Evolutionary conservation across 495 filamentous ascomycete genomes (phyloP).

Genomic region (Rhizodiscina lignyota): DNA sequence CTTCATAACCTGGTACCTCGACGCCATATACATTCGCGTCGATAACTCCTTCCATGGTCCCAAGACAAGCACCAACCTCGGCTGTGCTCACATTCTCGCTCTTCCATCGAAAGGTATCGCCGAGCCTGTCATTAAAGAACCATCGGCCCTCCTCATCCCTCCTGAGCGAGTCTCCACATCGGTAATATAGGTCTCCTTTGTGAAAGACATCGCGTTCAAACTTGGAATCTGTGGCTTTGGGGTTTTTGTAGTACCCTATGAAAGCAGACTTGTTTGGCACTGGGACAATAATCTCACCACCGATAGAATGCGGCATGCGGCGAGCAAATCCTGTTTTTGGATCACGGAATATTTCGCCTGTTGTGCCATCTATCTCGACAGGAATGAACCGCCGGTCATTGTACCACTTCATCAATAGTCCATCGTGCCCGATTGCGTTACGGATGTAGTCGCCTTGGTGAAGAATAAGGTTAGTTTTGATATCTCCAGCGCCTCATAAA

Average conservation of each 20-base stretch:
- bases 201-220: constrained; percentile 60
- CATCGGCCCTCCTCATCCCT: constrained; percentile 56
- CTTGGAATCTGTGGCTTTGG: constrained; percentile 57
- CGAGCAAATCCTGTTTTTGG: constrained; percentile 48
- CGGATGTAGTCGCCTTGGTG: constrained; percentile 45
- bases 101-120: constrained; percentile 76
- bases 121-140: constrained; percentile 70
- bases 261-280: constrained; percentile 42
- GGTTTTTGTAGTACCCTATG: constrained; percentile 57
- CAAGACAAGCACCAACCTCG: constrained; percentile 58
- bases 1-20: constrained; percentile 64
- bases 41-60: constrained; percentile 41
- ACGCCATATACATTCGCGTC: constrained; percentile 86
- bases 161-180: constrained; percentile 63
- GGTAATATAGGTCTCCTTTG: constrained; percentile 77
- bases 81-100: constrained; percentile 70
- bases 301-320: constrained; percentile 43
- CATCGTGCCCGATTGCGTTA: constrained; percentile 57
- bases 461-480: too few species aligned
- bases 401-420: constrained; percentile 33
- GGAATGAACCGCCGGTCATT: constrained; percentile 40
- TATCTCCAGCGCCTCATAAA: too few species aligned
- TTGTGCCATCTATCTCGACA: constrained; percentile 50
- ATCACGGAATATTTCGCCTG: constrained; percentile 46
- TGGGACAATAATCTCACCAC: constrained; percentile 62